These are phyloP conservation scores for Colletotrichum plurivorum DNA, from an alignment of 2,329 filamentous ascomycete genomes.

Conservation along the genomic window DNA sequence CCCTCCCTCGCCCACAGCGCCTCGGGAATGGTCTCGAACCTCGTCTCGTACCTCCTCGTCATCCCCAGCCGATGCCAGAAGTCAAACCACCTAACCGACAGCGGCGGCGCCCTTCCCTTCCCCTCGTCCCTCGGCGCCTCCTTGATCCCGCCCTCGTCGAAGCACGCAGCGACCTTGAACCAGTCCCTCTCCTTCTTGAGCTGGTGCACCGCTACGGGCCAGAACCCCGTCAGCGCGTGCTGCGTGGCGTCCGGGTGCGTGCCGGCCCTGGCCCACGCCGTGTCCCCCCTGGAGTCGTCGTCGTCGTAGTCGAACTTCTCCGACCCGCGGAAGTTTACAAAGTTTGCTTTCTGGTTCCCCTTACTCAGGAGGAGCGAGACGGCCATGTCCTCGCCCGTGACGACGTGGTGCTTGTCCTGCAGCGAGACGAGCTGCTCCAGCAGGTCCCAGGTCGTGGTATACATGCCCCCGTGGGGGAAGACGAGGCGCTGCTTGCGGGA, in stretches of 20 bases:
- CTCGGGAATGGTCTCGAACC: conserved; percentile 45
- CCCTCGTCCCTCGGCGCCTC: conserved; percentile 21
- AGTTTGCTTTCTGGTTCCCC: conserved; percentile 43
- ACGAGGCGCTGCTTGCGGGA: conserved; percentile 43
- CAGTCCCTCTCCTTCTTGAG: conserved; percentile 46
- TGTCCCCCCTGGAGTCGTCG: conserved; percentile 45
- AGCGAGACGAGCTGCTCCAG: conserved; percentile 46
- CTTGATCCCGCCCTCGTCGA: conserved; percentile 47
- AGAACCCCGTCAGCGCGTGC: conserved; percentile 45
- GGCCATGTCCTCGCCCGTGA: conserved; percentile 50
- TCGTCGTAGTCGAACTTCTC: conserved; percentile 51
- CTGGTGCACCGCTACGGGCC: conserved; percentile 46
- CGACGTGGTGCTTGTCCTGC: conserved; percentile 44
- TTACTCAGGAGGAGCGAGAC: conserved; percentile 48
- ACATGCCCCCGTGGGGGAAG: conserved; percentile 51
- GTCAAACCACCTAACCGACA: conserved; percentile 44
- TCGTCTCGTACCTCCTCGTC: conserved; percentile 38
- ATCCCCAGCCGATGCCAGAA: conserved; percentile 44
- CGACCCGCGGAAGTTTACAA: conserved; percentile 48
- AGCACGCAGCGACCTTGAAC: conserved; percentile 49
- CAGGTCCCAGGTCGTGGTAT: conserved; percentile 52
- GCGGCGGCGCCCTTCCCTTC: conserved; percentile 23
- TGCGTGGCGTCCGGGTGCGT: conserved; percentile 44
- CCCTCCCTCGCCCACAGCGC: conserved; percentile 41
- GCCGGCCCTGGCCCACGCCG: conserved; percentile 46